Evolutionary conservation across 805 yeast genomes (phyloP), one percentile per base, ranked within the genome.

Genomic region (Candida andamanensis): DNA sequence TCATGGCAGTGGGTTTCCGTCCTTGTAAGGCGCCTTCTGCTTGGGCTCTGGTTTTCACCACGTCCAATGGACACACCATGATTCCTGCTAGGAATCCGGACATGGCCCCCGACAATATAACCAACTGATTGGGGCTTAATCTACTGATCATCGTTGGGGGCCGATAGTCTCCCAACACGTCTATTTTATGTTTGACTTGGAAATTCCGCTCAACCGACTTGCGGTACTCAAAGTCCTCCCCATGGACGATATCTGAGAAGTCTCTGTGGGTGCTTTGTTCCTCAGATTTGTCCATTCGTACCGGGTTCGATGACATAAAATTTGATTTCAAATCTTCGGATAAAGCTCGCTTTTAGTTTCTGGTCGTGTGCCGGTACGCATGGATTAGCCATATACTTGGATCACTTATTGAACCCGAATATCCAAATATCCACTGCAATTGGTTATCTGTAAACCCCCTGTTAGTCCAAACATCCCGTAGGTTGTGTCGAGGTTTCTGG

Each of bases 41-140:
- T 59, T 90, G 98, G 27, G 89, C 68, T 46, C 95, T 64, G 4
- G 98, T 92, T 57, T 92, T 92, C 10, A 92, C 90, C 29, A 92
- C 98, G 52, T 92, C 98, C 20, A 92, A 61, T 1, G 98, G 98
- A 57, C 97, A 92, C 5, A 92, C 98, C 2, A 76, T 68, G 2
- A 89, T 72, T 0, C 97, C 97, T 0, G 97, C 79, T 6, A 85
- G 50, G 44, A 92, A 82, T 2, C 98, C 98, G 1, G 97, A 85
- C n/a, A 86, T 57, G 1, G 97, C 97, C 0, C 98, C 98, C 2
- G 95, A 74, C 1, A 83, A 46, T 5, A 97, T 92, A 10, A 83
- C 77, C 21, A 86, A 69, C 46, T 80, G 77, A 5, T 69, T 59
- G 4, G 67, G 65, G 4, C 69, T 59, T n/a, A 51, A 36, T 12